Percentiles rank a stretch among this genome's conserved stretches.
phyloP scores from a whole-genome alignment of 495 filamentous ascomycete genomes.

The Tuber indicum region DNA sequence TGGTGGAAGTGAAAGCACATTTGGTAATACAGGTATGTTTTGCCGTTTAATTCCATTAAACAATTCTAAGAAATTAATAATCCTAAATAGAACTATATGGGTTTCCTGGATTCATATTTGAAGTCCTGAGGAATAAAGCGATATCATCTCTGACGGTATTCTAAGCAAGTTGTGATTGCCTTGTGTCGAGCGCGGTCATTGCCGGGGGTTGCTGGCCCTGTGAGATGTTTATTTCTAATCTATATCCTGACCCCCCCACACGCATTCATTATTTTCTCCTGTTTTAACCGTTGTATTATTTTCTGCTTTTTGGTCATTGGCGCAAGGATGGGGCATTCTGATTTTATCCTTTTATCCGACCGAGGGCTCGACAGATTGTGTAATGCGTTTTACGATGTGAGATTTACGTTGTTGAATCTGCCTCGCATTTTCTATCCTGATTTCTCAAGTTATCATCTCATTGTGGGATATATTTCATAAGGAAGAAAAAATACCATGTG shows the following conservation, averaged over 20 bases:
- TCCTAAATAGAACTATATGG: conserved; percentile 84
- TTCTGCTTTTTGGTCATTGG: background rate
- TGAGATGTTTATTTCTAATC: background rate
- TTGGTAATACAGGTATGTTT: conserved; percentile 43
- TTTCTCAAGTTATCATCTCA: background rate
- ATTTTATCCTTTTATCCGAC: background rate
- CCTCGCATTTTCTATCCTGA: background rate
- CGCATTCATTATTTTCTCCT: background rate
- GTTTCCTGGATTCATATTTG: conserved; percentile 88
- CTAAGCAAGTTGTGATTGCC: conserved; percentile 43
- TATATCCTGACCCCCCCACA: background rate
- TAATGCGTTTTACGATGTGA: background rate
- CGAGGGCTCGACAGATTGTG: background rate
- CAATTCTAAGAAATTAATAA: conserved; percentile 54
- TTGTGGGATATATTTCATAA: background rate
- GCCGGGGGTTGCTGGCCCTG: background rate
- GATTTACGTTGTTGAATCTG: background rate
- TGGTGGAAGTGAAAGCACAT: conserved; percentile 44
- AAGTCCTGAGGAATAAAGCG: conserved; percentile 86
- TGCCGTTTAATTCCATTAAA: conserved; percentile 37
- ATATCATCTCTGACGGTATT: conserved; percentile 88
- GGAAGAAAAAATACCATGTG: background rate
- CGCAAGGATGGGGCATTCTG: background rate
- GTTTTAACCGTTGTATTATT: background rate
- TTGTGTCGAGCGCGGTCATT: background rate